Evolutionary conservation across 345 rosid species (phyloP), one percentile per base, ranked within the genome.

Genomic region (Corchorus olitorius): DNA sequence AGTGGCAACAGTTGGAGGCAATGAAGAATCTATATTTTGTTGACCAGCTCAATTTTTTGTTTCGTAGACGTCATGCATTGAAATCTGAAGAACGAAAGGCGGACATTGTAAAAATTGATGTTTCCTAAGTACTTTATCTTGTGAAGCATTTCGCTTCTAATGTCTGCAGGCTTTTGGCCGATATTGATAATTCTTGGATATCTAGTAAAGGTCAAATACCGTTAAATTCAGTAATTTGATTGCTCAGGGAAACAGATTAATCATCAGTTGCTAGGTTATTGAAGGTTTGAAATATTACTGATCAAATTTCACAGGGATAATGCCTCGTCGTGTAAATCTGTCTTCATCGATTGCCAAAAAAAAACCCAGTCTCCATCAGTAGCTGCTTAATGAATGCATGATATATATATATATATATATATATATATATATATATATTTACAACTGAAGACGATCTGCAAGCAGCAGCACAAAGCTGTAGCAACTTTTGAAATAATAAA

Each of bases 1-100:
- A 92, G 87, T 70, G 90, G 87, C 86, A 87, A 66, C 97, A 91
- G 76, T 52, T 92, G 81, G 98, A 93, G 80, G 88, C 87, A 22
- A 81, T 92, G 88, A 93, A 91, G 89, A 83, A 86, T 77, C 83
- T 85, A 79, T 91, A 90, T 43, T 93, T 92, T 72, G 84, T 83
- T 56, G 99, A 93, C 84, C 94, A 96, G 81, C 88, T 96, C 64
- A 83, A 79, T 77, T 84, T 90, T 80, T 82, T 86, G 43, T 87
- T 89, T 72, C 87, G 86, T 43, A 86, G 78, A 79, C 81, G 84
- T 67, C 45, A 80, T 34, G 75, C 78, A n/a, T 67, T 74, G 46
- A 85, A 79, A 81, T 66, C 81, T 0, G 83, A 75, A 53, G 92
- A 81, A 69, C 75, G 62, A 37, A 56, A 13, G 72, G 83, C 77